A percentile compares a stretch with the other conserved stretches of the same genome.
phyloP scores from a whole-genome alignment of 768 basidiomycete genomes.

The Dioszegia aurantiaca region DNA sequence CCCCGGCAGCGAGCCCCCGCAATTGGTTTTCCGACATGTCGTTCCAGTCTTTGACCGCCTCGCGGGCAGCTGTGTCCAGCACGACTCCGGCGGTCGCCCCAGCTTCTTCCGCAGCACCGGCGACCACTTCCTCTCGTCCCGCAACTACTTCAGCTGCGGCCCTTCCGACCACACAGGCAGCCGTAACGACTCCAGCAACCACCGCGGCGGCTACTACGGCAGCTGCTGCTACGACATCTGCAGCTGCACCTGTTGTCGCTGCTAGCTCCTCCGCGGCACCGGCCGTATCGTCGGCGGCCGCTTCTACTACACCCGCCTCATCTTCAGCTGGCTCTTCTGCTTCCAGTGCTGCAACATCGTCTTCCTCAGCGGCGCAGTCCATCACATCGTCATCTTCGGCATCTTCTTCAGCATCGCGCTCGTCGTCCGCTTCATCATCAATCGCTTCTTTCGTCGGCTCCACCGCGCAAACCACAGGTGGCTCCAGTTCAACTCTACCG shows the following conservation, averaged over 20 bases:
- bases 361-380: conserved; percentile 57
- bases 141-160: conserved; percentile 9
- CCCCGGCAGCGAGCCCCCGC: too few species aligned
- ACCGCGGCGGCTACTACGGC: conserved; percentile 9
- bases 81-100: neutral
- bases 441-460: conserved; percentile 57
- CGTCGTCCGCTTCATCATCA: conserved; percentile 55
- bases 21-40: neutral
- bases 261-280: neutral
- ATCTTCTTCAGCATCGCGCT: conserved; percentile 29
- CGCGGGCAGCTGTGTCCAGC: neutral
- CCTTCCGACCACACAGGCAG: conserved; percentile 10
- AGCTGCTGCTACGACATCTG: conserved; percentile 4
- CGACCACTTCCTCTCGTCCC: conserved; percentile 14
- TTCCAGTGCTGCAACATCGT: conserved; percentile 8
- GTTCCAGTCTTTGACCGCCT: neutral
- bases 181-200: conserved; percentile 1
- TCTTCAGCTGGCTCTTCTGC: conserved; percentile 18
- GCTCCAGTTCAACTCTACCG: conserved; percentile 16
- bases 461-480: neutral
- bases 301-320: neutral
- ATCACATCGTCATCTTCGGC: conserved; percentile 43
- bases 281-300: conserved; percentile 5
- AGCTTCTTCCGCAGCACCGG: conserved; percentile 3
- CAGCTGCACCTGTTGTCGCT: conserved; percentile 6